phyloP scores from a whole-genome alignment of 768 basidiomycete species.

The Infundibulicybe gibba region DNA sequence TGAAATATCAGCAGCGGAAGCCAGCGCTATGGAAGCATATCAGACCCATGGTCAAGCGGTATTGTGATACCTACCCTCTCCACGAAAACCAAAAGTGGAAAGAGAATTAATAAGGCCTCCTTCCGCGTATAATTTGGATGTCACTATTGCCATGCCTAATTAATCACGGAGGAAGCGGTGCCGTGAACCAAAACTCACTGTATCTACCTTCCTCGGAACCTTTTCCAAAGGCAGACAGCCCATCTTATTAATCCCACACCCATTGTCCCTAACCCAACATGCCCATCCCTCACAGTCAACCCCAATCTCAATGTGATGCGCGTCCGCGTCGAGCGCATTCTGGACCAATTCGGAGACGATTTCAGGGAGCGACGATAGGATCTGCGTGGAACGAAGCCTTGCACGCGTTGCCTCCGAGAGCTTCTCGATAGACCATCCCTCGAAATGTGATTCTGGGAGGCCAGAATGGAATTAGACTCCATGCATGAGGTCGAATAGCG shows the following conservation, averaged over 20 bases:
- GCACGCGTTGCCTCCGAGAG: conserved; percentile 64
- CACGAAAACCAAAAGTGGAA: conserved; percentile 85
- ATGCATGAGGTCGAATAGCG: not conserved
- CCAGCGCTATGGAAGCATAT: conserved; percentile 53
- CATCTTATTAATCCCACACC: conserved; percentile 67
- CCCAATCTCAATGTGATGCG: conserved; percentile 65
- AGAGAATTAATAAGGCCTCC: conserved; percentile 46
- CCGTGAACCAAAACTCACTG: conserved; percentile 42
- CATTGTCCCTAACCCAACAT: conserved; percentile 86
- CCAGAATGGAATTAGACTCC: not conserved
- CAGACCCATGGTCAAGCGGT: not conserved
- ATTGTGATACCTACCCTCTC: conserved; percentile 63
- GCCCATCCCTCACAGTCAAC: conserved; percentile 76
- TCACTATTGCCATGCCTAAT: conserved; percentile 37
- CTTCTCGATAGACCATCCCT: conserved; percentile 26
- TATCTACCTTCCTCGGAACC: conserved; percentile 58
- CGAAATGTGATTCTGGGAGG: not conserved
- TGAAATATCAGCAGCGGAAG: conserved; percentile 76
- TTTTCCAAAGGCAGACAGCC: conserved; percentile 50
- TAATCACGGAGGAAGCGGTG: not conserved
- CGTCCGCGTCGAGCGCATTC: conserved; percentile 83
- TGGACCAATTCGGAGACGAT: conserved; percentile 85
- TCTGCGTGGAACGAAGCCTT: conserved; percentile 77
- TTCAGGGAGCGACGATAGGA: conserved; percentile 78
- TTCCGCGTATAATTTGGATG: conserved; percentile 64